Conservation (phyloP, 192 early-diverging fungal genomes). For the Lobosporangium transversale region DNA sequence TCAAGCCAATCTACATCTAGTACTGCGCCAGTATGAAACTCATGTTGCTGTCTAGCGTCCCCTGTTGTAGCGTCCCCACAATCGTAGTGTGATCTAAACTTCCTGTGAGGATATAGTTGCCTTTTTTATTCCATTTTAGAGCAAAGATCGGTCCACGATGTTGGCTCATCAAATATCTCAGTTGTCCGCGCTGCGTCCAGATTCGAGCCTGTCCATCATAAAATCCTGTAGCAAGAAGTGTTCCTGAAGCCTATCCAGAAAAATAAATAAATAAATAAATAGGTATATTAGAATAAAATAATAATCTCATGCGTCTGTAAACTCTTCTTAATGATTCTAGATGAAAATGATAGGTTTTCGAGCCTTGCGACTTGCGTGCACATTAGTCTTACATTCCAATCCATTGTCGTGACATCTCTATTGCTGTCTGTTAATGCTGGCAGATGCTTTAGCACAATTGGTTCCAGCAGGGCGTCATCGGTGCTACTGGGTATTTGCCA, state of each 20-base stretch:
- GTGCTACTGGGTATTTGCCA: conserved; percentile 78
- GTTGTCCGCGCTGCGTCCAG: conserved; percentile 73
- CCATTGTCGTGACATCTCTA: conserved; percentile 84
- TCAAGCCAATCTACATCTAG: conserved; percentile 96
- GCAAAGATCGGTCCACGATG: conserved; percentile 86
- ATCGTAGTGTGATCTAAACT: conserved; percentile 83
- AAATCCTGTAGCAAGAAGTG: conserved; percentile 83
- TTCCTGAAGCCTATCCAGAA: conserved; percentile 71
- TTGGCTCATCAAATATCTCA: conserved; percentile 56
- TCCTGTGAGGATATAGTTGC: conserved; percentile 76
- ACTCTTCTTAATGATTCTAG: no score
- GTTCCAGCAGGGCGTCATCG: conserved; percentile 56
- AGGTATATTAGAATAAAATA: not conserved
- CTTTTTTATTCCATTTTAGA: conserved; percentile 87
- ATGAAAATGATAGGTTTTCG: no score
- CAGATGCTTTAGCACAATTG: conserved; percentile 67
- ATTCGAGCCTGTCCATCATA: conserved; percentile 88
- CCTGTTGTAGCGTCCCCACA: conserved; percentile 85
- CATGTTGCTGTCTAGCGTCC: conserved; percentile 76
- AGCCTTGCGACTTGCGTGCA: no score
- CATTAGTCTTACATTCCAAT: conserved; percentile 91
- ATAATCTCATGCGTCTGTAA: not conserved
- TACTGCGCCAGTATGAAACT: conserved; percentile 63
- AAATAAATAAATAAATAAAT: not conserved
- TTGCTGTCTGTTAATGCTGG: conserved; percentile 55